Evolutionary conservation across 257 asterid genomes (phyloP).

Genomic region (Nemophila menziesii): DNA sequence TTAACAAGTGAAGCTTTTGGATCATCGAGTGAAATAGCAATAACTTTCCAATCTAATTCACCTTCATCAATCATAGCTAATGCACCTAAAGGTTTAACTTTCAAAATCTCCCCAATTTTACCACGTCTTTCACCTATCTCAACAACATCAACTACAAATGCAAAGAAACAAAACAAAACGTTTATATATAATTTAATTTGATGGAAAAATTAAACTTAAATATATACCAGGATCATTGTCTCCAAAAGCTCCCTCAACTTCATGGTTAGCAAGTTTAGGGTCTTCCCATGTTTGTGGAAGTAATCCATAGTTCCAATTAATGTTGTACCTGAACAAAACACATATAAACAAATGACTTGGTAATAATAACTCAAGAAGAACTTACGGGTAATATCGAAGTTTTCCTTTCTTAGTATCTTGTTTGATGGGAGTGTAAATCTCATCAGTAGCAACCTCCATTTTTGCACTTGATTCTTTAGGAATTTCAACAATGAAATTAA

Average conservation of each 20-base stretch:
- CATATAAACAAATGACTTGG: conserved; percentile 9
- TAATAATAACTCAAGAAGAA: too few species aligned
- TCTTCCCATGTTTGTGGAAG: conserved; percentile 99
- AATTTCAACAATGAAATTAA: conserved; percentile 83
- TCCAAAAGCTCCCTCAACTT: conserved; percentile 97
- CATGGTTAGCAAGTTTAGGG: conserved; percentile 68
- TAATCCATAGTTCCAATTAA: conserved; percentile 96
- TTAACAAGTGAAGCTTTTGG: conserved; percentile 94
- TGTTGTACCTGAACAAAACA: conserved; percentile 57
- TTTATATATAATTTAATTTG: background rate
- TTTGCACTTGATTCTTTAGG: conserved; percentile 98
- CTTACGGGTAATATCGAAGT: conserved; percentile 92
- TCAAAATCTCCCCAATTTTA: conserved; percentile 73
- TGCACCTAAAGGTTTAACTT: conserved; percentile 89
- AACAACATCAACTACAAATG: conserved; percentile 76
- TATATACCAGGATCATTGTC: conserved; percentile 89
- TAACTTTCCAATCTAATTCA: conserved; percentile 97
- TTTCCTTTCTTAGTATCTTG: conserved; percentile 97
- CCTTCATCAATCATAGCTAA: conserved; percentile 98
- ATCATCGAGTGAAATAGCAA: conserved; percentile 89
- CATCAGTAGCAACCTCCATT: conserved; percentile 99
- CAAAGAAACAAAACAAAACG: conserved; percentile 10
- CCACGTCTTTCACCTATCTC: conserved; percentile 77
- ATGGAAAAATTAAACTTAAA: conserved; percentile 2
- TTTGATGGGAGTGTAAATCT: conserved; percentile 78